Evolutionary conservation across 192 early-diverging fungal species (phyloP).

Genomic region (Umbelopsis sp.): DNA sequence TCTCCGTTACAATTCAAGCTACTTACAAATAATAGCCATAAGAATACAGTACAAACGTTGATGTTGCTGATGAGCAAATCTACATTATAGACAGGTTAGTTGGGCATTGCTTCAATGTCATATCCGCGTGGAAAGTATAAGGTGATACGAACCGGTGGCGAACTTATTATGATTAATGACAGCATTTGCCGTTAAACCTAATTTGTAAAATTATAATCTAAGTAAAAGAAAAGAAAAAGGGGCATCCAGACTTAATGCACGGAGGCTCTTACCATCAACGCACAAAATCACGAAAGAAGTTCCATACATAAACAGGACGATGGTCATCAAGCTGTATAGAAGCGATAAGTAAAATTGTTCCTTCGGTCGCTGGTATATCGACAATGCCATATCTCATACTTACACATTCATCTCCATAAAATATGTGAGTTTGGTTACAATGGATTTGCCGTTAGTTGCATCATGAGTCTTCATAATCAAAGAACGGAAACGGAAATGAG

Average conservation of each 20-base stretch:
- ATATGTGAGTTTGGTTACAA: constrained; percentile 29
- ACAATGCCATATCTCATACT: background rate
- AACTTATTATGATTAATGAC: constrained; percentile 26
- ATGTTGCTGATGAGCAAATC: constrained; percentile 31
- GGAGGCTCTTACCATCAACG: constrained; percentile 26
- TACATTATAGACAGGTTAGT: background rate
- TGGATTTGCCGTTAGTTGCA: background rate
- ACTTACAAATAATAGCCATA: constrained; percentile 35
- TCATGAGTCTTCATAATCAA: constrained; percentile 19
- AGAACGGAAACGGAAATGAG: constrained; percentile 27
- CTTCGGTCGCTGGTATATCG: background rate
- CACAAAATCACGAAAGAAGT: constrained; percentile 32
- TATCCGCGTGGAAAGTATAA: background rate
- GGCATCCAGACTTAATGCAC: background rate
- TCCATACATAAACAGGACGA: constrained; percentile 26
- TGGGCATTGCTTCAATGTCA: background rate
- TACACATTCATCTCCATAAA: constrained; percentile 37
- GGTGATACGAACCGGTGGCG: background rate
- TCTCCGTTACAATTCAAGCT: background rate
- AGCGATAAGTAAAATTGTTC: background rate
- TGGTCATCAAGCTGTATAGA: constrained; percentile 13
- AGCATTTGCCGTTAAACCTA: constrained; percentile 14
- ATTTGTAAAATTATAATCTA: background rate
- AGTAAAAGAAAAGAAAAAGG: background rate
- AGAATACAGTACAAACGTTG: constrained; percentile 24